These are phyloP conservation scores for Hemileccinum impolitum DNA, from an alignment of 768 basidiomycete genomes.

Conservation along the genomic window DNA sequence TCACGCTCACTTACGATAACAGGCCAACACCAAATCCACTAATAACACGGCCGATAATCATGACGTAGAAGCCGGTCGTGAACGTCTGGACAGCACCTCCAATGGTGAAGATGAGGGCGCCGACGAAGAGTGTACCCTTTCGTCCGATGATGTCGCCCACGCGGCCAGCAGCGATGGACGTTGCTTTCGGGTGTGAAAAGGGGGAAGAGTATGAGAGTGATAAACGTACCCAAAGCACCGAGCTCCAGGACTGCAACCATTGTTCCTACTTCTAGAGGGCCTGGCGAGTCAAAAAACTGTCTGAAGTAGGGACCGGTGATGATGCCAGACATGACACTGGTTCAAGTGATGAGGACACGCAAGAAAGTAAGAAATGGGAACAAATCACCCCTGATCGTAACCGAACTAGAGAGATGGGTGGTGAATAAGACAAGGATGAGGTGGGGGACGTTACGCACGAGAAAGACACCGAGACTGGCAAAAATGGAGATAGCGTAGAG, in stretches of 20 bases:
- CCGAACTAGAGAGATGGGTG: slow-evolving; percentile 52
- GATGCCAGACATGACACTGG: slow-evolving; percentile 85
- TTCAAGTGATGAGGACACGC: slow-evolving; percentile 3
- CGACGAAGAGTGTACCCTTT: slow-evolving; percentile 77
- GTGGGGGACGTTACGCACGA: slow-evolving; percentile 46
- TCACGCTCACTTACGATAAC: slow-evolving; percentile 58
- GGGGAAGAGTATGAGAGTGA: not conserved
- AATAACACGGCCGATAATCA: slow-evolving; percentile 80
- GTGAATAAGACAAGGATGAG: slow-evolving; percentile 4
- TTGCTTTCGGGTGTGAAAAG: slow-evolving; percentile 46
- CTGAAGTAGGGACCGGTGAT: slow-evolving; percentile 85
- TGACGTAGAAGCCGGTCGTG: slow-evolving; percentile 70
- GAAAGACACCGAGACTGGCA: slow-evolving; percentile 80
- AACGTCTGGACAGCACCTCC: slow-evolving; percentile 87
- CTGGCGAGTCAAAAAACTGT: slow-evolving; percentile 78
- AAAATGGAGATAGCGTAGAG: slow-evolving; percentile 80
- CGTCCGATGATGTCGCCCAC: slow-evolving; percentile 86
- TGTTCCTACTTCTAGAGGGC: slow-evolving; percentile 74
- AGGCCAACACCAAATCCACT: slow-evolving; percentile 91
- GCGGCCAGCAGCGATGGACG: slow-evolving; percentile 85
- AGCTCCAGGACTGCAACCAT: slow-evolving; percentile 96
- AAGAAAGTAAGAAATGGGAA: slow-evolving; percentile 4
- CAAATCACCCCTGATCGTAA: slow-evolving; percentile 76
- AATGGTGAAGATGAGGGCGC: slow-evolving; percentile 79
- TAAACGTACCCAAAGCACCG: slow-evolving; percentile 75